Evolutionary conservation across 345 rosid genomes (phyloP).

Genomic region (Camelina laxa): DNA sequence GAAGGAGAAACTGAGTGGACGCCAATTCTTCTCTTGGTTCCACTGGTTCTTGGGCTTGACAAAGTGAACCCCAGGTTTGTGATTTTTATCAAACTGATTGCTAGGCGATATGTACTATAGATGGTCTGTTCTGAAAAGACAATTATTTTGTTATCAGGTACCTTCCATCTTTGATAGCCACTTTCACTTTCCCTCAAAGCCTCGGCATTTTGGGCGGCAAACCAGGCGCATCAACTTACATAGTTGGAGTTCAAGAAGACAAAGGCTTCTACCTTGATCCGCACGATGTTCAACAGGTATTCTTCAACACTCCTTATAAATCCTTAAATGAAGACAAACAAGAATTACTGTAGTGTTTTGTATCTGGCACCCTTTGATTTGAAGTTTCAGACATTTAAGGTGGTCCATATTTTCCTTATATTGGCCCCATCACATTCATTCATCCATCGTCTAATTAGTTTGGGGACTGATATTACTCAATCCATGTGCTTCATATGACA

Average conservation of each 20-base stretch:
- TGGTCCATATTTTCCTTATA: conserved; percentile 23
- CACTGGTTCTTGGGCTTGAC: conserved; percentile 96
- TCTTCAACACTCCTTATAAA: conserved; percentile 5
- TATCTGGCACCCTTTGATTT: conserved; percentile 11
- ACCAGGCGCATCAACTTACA: conserved; percentile 92
- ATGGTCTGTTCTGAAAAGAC: conserved; percentile 67
- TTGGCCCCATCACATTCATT: conserved; percentile 26
- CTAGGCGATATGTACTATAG: conserved; percentile 61
- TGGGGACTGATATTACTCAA: conserved; percentile 19
- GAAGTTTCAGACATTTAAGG: conserved; percentile 21
- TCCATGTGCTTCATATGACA: conserved; percentile 33
- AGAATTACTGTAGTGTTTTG: background rate
- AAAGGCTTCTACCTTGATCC: conserved; percentile 91
- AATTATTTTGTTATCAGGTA: conserved; percentile 63
- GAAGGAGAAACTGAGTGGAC: conserved; percentile 70
- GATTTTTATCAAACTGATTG: conserved; percentile 58
- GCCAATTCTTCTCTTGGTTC: conserved; percentile 86
- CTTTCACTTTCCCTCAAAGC: conserved; percentile 92
- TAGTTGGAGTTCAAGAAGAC: conserved; percentile 91
- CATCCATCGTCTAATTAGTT: conserved; percentile 13
- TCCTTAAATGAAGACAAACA: background rate
- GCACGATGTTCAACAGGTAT: conserved; percentile 68
- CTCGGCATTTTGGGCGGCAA: conserved; percentile 96
- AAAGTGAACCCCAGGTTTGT: conserved; percentile 89
- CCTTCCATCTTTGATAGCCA: conserved; percentile 73